phyloP scores from a whole-genome alignment of 371 early-diverging fungal species.

The Rhizopus arrhizus region DNA sequence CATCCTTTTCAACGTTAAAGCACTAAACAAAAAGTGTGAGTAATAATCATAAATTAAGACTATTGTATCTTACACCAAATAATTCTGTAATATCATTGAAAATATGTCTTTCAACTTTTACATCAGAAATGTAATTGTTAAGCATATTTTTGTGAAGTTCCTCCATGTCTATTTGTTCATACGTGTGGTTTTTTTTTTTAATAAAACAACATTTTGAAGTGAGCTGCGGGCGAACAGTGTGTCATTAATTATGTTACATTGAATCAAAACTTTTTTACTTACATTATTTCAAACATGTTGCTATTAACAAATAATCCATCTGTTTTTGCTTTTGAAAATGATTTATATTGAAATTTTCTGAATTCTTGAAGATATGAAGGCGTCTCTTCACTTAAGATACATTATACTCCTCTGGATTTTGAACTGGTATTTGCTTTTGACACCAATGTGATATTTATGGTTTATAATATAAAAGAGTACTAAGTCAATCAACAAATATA shows the following conservation, averaged over 20 bases:
- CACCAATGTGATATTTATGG: no score
- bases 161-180: constrained; percentile 15
- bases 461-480: no score
- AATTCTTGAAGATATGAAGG: constrained; percentile 10
- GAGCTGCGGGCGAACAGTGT: constrained; percentile 14
- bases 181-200: constrained; percentile 13
- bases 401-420: no score
- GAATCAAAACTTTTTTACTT: constrained; percentile 13
- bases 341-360: constrained; percentile 10
- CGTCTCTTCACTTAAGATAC: constrained; percentile 9
- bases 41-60: constrained; percentile 16
- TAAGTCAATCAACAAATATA: no score
- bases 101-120: constrained; percentile 11
- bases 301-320: constrained; percentile 12
- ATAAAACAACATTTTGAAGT: constrained; percentile 16
- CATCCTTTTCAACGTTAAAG: constrained; percentile 17
- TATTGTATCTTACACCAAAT: constrained; percentile 17
- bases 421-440: no score
- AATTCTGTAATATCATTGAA: constrained; percentile 13
- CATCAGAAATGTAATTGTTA: constrained; percentile 12
- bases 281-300: constrained; percentile 14
- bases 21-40: constrained; percentile 17
- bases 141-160: constrained; percentile 14
- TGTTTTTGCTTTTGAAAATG: constrained; percentile 13
- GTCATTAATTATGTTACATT: constrained; percentile 13